Conservation (phyloP, 768 basidiomycete genomes). For the Pluteus cervinus region DNA sequence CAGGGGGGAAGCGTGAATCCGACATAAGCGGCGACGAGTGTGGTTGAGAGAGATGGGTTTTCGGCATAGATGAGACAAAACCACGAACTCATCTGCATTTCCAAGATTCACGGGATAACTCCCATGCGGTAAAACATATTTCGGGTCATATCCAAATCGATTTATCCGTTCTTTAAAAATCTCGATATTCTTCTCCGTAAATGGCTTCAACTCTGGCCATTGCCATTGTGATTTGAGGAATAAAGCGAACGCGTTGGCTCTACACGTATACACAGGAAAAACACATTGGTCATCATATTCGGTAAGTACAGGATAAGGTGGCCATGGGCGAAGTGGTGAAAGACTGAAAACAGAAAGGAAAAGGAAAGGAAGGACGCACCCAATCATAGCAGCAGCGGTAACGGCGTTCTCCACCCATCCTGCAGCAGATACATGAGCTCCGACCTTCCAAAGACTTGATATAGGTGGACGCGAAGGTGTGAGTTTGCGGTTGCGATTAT, state of each 20-base stretch:
- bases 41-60: too few species aligned
- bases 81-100: constrained; percentile 71
- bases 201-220: constrained; percentile 73
- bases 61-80: too few species aligned
- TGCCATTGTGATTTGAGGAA: constrained; percentile 83
- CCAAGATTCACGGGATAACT: constrained; percentile 84
- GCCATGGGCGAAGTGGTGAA: too few species aligned
- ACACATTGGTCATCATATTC: too few species aligned
- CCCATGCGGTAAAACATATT: constrained; percentile 75
- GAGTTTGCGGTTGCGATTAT: too few species aligned
- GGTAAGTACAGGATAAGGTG: too few species aligned
- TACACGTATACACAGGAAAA: too few species aligned
- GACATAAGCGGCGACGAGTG: too few species aligned
- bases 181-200: constrained; percentile 44
- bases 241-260: constrained; percentile 79
- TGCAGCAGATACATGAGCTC: constrained; percentile 78
- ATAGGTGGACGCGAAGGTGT: too few species aligned
- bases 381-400: constrained; percentile 61
- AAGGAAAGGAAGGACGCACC: constrained; percentile 50
- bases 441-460: constrained; percentile 57
- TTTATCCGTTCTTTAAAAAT: constrained; percentile 58
- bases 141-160: constrained; percentile 52
- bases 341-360: too few species aligned
- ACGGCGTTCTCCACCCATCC: constrained; percentile 77
- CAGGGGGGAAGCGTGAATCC: too few species aligned